Base-by-base conservation (phyloP, 2,329 filamentous ascomycete species). In the Fusarium austroafricanum region DNA sequence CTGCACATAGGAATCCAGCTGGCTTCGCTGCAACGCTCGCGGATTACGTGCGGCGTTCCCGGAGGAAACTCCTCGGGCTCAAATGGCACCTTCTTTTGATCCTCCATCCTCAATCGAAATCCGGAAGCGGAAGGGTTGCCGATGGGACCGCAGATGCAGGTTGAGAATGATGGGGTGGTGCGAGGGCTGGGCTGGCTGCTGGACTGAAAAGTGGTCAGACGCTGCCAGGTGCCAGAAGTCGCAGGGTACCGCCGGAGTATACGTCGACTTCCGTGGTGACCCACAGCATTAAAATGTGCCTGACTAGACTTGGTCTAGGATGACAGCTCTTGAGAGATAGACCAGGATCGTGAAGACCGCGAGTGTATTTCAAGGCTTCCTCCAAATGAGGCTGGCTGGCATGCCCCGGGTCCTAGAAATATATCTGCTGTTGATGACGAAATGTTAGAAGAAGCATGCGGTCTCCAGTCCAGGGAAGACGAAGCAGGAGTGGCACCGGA, bases 1-100 rank as follows among this genome's bases (percentile, higher is more conserved):
- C 79, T 80, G 70, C 83, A 85, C 61, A 89, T 79, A 43, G 86
- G 86, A 50, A 80, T 79, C 88, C 88, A 90, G 51, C 46, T 55
- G 35, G 49, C 54, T 49, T 66, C 57, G 15, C 67, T 67, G 43
- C 47, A 40, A 15, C 55, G 51, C 52, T 79, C 75, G 17, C 70
- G 54, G 39, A 80, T 75, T 31, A 70, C 71, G 21, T 73, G 66
- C 45, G 67, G 55, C 21, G 74, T 72, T 39, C 61, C 75, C 42
- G 64, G 50, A 21, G 74, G 69, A 17, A 76, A 57, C 61, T 75
- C 70, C 23, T 73, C 73, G 3, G 78, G 78, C 39, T 75, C 66
- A 44, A 75, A 79, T 7, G 66, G 61, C 70, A 76, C 67, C 43
- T 68, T 72, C 29, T 55, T 39, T 43, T 49, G 47, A 28, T 47